A percentile compares a stretch with the other conserved stretches of the same genome.
Evolutionary conservation across 148 eudicot genomes (phyloP).

Genomic region (Agrostemma githago): DNA sequence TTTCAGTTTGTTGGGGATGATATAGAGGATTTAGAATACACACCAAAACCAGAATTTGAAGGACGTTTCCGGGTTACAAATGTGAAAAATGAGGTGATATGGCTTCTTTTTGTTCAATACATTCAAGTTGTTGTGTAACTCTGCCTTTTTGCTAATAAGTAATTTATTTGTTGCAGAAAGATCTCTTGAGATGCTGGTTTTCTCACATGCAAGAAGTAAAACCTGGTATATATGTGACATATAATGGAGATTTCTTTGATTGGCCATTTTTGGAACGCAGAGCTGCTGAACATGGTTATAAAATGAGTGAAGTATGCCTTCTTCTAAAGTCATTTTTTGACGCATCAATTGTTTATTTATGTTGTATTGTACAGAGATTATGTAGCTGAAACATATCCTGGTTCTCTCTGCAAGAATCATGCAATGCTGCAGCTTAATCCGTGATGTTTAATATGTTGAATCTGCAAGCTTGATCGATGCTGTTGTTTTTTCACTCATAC

Average conservation of each 20-base stretch:
- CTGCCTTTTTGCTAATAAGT: slow-evolving; percentile 16
- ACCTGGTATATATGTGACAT: slow-evolving; percentile 98
- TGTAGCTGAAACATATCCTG: neutral
- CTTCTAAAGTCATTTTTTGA: slow-evolving; percentile 10
- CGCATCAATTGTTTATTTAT: neutral
- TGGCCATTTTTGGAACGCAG: slow-evolving; percentile 97
- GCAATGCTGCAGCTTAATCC: slow-evolving; percentile 5
- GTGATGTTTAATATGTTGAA: slow-evolving; percentile 2
- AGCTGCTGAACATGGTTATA: slow-evolving; percentile 83
- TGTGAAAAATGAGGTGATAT: slow-evolving; percentile 76
- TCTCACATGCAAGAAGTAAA: slow-evolving; percentile 87
- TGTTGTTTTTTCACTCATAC: neutral
- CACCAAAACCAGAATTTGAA: slow-evolving; percentile 98
- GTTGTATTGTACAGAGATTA: neutral
- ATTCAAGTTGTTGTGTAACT: neutral
- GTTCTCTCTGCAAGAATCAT: slow-evolving; percentile 1
- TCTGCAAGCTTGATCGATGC: neutral
- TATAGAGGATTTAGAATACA: slow-evolving; percentile 90
- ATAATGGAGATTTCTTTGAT: slow-evolving; percentile 97
- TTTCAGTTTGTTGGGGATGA: slow-evolving; percentile 95
- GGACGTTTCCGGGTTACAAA: slow-evolving; percentile 81
- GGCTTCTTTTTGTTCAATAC: slow-evolving; percentile 6
- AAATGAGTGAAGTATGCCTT: slow-evolving; percentile 71
- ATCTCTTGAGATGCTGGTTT: slow-evolving; percentile 79
- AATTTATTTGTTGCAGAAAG: slow-evolving; percentile 48